Conservation (phyloP, 257 asterid species). For the Handroanthus guayacan region DNA sequence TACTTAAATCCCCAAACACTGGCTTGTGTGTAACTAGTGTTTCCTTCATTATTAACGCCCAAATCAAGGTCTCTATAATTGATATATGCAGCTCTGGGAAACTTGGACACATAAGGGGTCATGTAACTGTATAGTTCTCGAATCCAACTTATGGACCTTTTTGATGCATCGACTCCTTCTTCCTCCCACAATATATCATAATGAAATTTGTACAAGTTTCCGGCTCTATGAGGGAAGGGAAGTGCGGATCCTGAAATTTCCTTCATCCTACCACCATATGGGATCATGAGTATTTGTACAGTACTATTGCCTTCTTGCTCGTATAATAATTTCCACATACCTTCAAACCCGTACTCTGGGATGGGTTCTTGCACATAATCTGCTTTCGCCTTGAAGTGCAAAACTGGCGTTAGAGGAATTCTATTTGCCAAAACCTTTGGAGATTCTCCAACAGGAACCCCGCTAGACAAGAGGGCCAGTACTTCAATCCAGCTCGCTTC, state of each 20-base stretch:
- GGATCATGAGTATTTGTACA: background rate
- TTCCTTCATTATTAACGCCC: slow-evolving; percentile 27
- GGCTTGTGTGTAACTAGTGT: slow-evolving; percentile 22
- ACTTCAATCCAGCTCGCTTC: slow-evolving; percentile 37
- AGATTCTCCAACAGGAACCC: slow-evolving; percentile 1
- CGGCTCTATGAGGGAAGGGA: slow-evolving; percentile 36
- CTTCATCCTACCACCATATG: slow-evolving; percentile 19
- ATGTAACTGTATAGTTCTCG: slow-evolving; percentile 8
- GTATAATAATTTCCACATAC: background rate
- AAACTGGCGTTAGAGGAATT: background rate
- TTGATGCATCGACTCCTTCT: background rate
- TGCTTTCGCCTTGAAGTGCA: slow-evolving; percentile 24
- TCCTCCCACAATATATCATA: slow-evolving; percentile 8
- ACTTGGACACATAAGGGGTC: slow-evolving; percentile 34
- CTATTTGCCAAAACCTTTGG: slow-evolving; percentile 10
- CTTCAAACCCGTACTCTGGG: no score
- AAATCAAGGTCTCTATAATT: slow-evolving; percentile 38
- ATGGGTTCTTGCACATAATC: slow-evolving; percentile 29
- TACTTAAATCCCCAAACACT: slow-evolving; percentile 38
- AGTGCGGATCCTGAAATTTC: background rate
- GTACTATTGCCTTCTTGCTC: slow-evolving; percentile 17
- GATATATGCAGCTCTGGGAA: slow-evolving; percentile 28
- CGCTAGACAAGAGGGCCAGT: background rate
- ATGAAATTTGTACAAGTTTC: slow-evolving; percentile 23
- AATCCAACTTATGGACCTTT: slow-evolving; percentile 26